Conservation (phyloP, 352 stramenopile genomes). For the Globisporangium recalcitrans region DNA sequence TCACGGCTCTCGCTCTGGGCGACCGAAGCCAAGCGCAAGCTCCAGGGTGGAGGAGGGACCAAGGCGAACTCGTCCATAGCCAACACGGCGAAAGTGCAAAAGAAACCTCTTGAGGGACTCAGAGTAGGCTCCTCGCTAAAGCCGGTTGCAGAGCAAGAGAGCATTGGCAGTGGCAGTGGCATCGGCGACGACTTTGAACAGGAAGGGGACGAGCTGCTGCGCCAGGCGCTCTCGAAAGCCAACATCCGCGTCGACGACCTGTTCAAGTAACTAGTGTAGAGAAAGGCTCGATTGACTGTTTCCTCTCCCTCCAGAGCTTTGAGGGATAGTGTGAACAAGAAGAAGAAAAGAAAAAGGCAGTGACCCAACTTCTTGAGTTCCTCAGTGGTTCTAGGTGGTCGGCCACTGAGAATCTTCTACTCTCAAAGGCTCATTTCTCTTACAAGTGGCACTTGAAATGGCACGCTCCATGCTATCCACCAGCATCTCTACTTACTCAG, state of each 20-base stretch:
- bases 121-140: background rate
- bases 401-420: too few relatives aligned
- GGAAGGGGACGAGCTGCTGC: slow-evolving; percentile 35
- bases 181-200: slow-evolving; percentile 31
- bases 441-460: background rate
- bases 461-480: background rate
- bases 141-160: slow-evolving; percentile 8
- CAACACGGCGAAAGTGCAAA: background rate
- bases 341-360: too few relatives aligned
- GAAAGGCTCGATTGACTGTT: too few relatives aligned
- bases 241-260: slow-evolving; percentile 36
- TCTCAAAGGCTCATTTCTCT: too few relatives aligned
- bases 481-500: background rate
- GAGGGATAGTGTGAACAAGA: too few relatives aligned
- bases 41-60: slow-evolving; percentile 16
- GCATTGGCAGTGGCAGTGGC: background rate
- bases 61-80: background rate
- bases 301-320: too few relatives aligned
- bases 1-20: slow-evolving; percentile 54
- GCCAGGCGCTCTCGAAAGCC: slow-evolving; percentile 44
- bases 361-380: too few relatives aligned
- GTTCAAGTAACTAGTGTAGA: background rate
- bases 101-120: background rate
- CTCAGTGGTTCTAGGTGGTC: too few relatives aligned
- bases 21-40: slow-evolving; percentile 46